Percentiles rank a stretch among this genome's conserved stretches.
phyloP scores from a whole-genome alignment of 257 asterid genomes.

The Forsythia suspensa region DNA sequence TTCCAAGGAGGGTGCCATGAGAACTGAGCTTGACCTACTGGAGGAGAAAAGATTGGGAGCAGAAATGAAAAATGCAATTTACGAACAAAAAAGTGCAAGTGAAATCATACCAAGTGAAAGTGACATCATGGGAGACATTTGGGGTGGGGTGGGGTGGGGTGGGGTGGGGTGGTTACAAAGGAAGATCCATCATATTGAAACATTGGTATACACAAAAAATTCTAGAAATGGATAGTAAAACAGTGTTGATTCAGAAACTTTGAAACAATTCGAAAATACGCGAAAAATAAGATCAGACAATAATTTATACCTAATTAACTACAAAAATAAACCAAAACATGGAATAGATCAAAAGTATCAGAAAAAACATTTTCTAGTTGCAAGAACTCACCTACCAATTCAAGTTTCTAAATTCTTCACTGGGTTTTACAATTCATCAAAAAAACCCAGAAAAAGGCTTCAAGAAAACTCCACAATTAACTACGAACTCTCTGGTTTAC shows the following conservation, averaged over 20 bases:
- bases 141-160: too few relatives aligned
- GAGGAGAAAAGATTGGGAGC: too few relatives aligned
- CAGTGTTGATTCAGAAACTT: not conserved
- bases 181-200: conserved; percentile 48
- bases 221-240: too few relatives aligned
- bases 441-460: not conserved
- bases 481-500: not conserved
- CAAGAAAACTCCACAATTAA: not conserved
- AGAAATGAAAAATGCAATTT: too few relatives aligned
- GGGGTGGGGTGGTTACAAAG: conserved; percentile 37
- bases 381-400: not conserved
- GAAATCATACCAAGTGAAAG: conserved; percentile 30
- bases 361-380: not conserved
- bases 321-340: not conserved
- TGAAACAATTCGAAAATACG: not conserved
- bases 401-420: not conserved
- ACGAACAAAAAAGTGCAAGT: too few relatives aligned
- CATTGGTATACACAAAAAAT: conserved; percentile 1
- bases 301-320: not conserved
- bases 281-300: not conserved
- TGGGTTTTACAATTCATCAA: not conserved
- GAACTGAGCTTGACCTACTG: too few relatives aligned
- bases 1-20: too few relatives aligned
- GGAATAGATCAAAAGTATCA: not conserved
- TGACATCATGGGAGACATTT: conserved; percentile 29